Conservation (phyloP, 208 protist genomes). For the Acanthamoeba triangularis region DNA sequence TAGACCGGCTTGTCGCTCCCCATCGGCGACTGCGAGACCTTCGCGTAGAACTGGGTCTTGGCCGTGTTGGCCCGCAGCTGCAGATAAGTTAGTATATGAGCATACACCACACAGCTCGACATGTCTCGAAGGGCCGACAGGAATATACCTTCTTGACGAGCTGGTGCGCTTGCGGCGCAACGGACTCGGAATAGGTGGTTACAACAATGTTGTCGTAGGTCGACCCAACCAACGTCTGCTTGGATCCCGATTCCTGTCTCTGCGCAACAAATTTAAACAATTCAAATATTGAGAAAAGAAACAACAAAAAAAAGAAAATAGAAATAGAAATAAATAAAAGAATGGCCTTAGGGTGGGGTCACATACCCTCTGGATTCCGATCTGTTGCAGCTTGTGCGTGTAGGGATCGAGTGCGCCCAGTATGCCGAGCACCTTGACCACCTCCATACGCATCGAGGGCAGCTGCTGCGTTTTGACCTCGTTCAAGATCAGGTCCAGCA, state of each 20-base stretch:
- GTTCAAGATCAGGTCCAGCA: conserved; percentile 91
- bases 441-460: conserved; percentile 88
- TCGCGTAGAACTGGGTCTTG: neutral
- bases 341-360: too few species aligned
- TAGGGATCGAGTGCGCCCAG: conserved; percentile 95
- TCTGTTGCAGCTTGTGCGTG: conserved; percentile 83
- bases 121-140: conserved; percentile 36
- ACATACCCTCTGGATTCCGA: neutral
- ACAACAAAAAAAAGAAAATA: neutral
- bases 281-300: neutral
- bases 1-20: neutral
- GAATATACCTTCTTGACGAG: conserved; percentile 33
- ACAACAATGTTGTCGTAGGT: too few species aligned
- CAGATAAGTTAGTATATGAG: too few species aligned
- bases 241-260: neutral
- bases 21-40: neutral
- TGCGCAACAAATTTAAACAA: neutral
- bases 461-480: conserved; percentile 89
- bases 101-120: neutral
- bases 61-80: conserved; percentile 20
- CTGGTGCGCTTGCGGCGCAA: neutral
- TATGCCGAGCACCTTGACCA: conserved; percentile 94
- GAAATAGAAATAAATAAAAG: conserved; percentile 23
- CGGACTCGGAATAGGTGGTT: neutral
- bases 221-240: neutral